phyloP scores from a whole-genome alignment of 228 moss, liverwort and hornwort genomes.

The Sphagnum magellanicum region DNA sequence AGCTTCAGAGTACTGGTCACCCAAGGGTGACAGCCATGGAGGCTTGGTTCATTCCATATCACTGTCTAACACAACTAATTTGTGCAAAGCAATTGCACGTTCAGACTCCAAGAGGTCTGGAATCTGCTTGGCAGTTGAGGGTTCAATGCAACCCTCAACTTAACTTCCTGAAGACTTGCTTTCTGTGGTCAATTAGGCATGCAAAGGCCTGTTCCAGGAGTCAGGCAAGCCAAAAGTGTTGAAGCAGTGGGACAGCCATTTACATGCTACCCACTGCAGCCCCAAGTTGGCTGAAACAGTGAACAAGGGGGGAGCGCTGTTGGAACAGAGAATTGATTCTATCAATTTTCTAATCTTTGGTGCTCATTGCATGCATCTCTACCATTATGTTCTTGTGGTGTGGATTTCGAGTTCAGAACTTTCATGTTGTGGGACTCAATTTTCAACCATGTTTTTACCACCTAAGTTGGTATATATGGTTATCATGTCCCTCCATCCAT shows the following conservation, averaged over 20 bases:
- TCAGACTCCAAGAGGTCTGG: conserved; percentile 1
- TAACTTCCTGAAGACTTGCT: conserved; percentile 1
- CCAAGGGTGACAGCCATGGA: neutral
- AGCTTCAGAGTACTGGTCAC: neutral
- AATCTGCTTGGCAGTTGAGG: neutral
- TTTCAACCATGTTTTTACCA: neutral
- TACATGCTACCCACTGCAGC: neutral
- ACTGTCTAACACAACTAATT: conserved; percentile 6
- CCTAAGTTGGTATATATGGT: neutral
- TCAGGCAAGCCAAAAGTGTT: conserved; percentile 1
- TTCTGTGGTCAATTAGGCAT: conserved; percentile 1
- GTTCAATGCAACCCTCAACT: too few relatives aligned
- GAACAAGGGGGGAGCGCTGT: neutral
- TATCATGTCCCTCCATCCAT: neutral
- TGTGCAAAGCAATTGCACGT: conserved; percentile 1
- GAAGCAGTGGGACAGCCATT: conserved; percentile 3
- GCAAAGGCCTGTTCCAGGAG: neutral
- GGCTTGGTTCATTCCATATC: neutral
- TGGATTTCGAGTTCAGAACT: too few relatives aligned
- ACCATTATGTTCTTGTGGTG: neutral
- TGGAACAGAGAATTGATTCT: neutral
- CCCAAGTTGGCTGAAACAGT: neutral
- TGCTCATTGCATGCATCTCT: neutral
- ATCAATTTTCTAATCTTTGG: neutral
- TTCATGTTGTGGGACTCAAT: neutral